Base-by-base conservation (phyloP, 1,139 yeast genomes). In the Pneumocystis murina region DNA sequence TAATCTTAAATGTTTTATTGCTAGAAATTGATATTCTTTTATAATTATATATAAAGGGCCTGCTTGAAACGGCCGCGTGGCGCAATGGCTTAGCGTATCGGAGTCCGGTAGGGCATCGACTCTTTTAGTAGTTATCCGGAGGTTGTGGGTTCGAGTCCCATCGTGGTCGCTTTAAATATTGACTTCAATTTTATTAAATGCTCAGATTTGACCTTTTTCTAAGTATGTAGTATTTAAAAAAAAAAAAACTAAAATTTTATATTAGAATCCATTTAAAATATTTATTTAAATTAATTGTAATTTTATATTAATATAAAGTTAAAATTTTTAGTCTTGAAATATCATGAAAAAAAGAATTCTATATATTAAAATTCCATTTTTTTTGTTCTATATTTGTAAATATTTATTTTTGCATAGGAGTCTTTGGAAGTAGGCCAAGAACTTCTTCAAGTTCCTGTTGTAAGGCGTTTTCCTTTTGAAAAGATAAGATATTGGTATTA, bases 61-160 rank as follows among this genome's bases (percentile, higher is more conserved):
- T 33, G 35, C 2, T 17, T 41, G 24, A 20, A 24, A 12, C 16
- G 55, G 55, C 55, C 55, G 55, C 55, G 55, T 48, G 55, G 55
- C 55, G 55, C 55, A 48, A 48, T 48, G 55, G 55, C 10, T 48
- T 48, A 48, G 55, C 55, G 55, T 48, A 48, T 48, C 55, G 55
- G 55, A 48, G n/a, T 48, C 55, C 55, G 55, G 55, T 12, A 24
- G 55, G 33, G 55, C 28, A 2, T 48, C 24, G 16, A 48, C 33
- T 40, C 48, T 20, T 33, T 33, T 48, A 28, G 55, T 48, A 48
- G 55, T 48, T 48, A 48, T 48, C 55, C 55, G 55, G 55, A 48
- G 55, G 55, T 48, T 48, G n/a, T 48, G 55, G 55, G 55, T 48
- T 48, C 55, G 55, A 48, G 55, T 48, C 55, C 55, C 55, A 48